A percentile compares a stretch with the other conserved stretches of the same genome.
These are phyloP conservation scores for Citrus glauca DNA, from an alignment of 345 rosid genomes.

Conservation along the genomic window DNA sequence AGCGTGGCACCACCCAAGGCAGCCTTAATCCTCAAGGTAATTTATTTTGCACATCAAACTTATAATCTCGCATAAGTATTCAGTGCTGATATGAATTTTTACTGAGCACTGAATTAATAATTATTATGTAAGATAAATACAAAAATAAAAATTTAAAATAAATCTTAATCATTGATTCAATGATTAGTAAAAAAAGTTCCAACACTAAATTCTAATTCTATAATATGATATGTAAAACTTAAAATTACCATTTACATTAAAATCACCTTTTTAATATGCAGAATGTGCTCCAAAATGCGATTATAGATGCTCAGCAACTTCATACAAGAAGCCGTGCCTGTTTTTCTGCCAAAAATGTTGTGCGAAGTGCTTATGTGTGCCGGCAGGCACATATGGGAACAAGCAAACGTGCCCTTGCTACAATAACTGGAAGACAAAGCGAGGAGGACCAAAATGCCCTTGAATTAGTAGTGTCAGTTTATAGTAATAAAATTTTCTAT, in stretches of 20 bases:
- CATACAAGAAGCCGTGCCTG: constrained; percentile 55
- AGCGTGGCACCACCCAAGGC: constrained; percentile 31
- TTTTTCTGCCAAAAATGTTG: constrained; percentile 70
- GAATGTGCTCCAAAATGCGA: constrained; percentile 33
- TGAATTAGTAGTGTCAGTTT: background rate
- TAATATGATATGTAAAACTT: too few species aligned
- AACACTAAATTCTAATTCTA: too few species aligned
- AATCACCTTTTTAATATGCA: background rate
- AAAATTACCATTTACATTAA: background rate
- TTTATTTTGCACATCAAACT: background rate
- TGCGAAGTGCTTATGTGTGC: constrained; percentile 65
- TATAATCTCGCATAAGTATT: too few species aligned
- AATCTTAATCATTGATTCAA: too few species aligned
- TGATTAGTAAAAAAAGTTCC: too few species aligned
- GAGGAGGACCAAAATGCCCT: constrained; percentile 79
- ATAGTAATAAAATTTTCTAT: background rate
- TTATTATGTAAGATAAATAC: too few species aligned
- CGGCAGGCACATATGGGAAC: constrained; percentile 69
- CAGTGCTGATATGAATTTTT: too few species aligned
- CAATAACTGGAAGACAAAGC: constrained; percentile 64
- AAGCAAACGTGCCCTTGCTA: constrained; percentile 74
- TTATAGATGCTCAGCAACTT: constrained; percentile 35
- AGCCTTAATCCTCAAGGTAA: constrained; percentile 35
- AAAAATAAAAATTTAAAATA: too few species aligned
- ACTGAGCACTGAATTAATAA: too few species aligned